Percentiles rank a stretch among this genome's conserved stretches.
Conservation (phyloP, 352 stramenopile genomes). For the Phytophthora pluvialis region DNA sequence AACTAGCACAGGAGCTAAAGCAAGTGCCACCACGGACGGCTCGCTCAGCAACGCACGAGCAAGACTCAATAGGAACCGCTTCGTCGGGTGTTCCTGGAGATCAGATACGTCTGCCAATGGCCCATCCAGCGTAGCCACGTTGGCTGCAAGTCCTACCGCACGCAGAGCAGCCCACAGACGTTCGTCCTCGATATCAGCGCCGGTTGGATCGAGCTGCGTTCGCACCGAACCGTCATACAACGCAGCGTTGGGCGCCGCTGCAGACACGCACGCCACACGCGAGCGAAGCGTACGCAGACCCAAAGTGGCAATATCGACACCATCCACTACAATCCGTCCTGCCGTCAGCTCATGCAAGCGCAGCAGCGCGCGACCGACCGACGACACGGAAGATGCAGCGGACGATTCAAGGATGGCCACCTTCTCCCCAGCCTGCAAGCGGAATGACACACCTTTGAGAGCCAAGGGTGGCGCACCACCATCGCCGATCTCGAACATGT, state of each 20-base stretch:
- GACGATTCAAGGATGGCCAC: slow-evolving; percentile 90
- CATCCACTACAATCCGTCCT: slow-evolving; percentile 93
- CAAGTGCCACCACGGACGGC: slow-evolving; percentile 87
- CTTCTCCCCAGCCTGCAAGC: slow-evolving; percentile 82
- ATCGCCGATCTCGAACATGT: slow-evolving; percentile 51
- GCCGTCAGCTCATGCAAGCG: slow-evolving; percentile 91
- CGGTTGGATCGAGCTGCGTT: slow-evolving; percentile 94
- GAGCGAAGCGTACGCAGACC: slow-evolving; percentile 88
- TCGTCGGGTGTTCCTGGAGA: slow-evolving; percentile 93
- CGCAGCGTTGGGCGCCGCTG: slow-evolving; percentile 84
- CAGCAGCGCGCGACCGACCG: slow-evolving; percentile 91
- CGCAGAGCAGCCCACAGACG: slow-evolving; percentile 43
- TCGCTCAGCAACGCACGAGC: slow-evolving; percentile 94
- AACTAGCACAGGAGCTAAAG: slow-evolving; percentile 35
- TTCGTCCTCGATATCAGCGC: slow-evolving; percentile 38
- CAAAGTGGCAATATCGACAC: slow-evolving; percentile 86
- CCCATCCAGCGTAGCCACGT: slow-evolving; percentile 62
- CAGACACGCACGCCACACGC: slow-evolving; percentile 95
- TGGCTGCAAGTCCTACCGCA: slow-evolving; percentile 66
- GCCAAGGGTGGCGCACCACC: slow-evolving; percentile 49
- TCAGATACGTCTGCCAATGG: slow-evolving; percentile 70
- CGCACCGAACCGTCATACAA: slow-evolving; percentile 94
- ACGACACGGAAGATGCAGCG: slow-evolving; percentile 89
- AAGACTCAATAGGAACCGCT: slow-evolving; percentile 97
- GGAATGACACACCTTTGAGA: slow-evolving; percentile 75